phyloP scores from a whole-genome alignment of 805 yeast species.

The Candida saitoana region DNA sequence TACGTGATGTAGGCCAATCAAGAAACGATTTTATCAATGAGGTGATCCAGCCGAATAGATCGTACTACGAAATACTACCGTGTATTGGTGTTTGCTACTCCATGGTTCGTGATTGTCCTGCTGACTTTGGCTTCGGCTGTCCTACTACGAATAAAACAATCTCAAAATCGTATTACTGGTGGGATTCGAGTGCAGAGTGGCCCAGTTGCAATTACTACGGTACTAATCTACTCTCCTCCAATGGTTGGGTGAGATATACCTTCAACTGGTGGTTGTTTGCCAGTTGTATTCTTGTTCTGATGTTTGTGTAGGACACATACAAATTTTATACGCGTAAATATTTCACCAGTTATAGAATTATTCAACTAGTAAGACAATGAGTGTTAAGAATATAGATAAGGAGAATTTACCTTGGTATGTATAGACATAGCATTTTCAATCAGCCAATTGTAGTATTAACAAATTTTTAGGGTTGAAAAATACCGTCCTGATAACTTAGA shows the following conservation, averaged over 20 bases:
- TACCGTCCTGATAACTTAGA: constrained; percentile 82
- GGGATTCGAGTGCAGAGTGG: constrained; percentile 19
- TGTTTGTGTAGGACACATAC: neutral
- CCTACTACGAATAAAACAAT: constrained; percentile 46
- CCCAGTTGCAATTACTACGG: constrained; percentile 40
- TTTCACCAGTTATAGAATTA: too few relatives aligned
- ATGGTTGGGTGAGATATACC: constrained; percentile 5
- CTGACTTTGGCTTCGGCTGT: constrained; percentile 69
- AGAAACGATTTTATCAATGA: constrained; percentile 59
- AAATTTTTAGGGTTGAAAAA: constrained; percentile 70
- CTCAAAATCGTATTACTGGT: constrained; percentile 43
- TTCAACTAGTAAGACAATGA: constrained; percentile 3
- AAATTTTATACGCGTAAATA: constrained; percentile 4
- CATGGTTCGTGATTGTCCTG: constrained; percentile 80
- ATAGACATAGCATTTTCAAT: too few relatives aligned
- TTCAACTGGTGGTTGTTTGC: constrained; percentile 14
- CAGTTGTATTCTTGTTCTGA: neutral
- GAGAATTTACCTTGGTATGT: constrained; percentile 60
- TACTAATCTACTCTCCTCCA: constrained; percentile 6
- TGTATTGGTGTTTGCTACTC: constrained; percentile 78
- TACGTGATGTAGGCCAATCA: constrained; percentile 46
- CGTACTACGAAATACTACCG: constrained; percentile 79
- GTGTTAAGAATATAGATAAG: constrained; percentile 5
- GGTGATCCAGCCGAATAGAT: constrained; percentile 47
- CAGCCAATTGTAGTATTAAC: constrained; percentile 16